Percentiles rank a stretch among this genome's conserved stretches.
Conservation (phyloP, 2,329 filamentous ascomycete genomes). For the Arthroderma uncinatum region DNA sequence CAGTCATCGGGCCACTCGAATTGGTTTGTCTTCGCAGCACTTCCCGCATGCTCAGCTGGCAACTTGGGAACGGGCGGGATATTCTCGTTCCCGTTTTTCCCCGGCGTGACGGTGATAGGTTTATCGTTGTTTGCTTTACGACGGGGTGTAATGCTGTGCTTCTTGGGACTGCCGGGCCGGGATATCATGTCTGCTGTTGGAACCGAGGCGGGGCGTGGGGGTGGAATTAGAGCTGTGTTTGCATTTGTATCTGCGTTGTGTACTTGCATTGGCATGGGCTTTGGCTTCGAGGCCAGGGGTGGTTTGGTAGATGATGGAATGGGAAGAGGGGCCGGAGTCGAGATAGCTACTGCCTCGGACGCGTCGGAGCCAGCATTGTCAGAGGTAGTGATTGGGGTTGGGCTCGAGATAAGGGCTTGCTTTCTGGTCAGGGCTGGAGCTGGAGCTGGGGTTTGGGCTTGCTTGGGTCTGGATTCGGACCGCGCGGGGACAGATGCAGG, state of each 20-base stretch:
- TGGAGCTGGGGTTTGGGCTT: neutral
- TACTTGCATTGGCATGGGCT: neutral
- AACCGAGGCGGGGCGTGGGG: neutral
- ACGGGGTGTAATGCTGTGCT: neutral
- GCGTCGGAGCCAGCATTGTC: neutral
- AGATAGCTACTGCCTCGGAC: neutral
- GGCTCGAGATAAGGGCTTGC: neutral
- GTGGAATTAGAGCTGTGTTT: neutral
- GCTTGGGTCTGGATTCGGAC: neutral
- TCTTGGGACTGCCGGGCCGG: neutral
- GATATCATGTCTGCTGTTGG: neutral
- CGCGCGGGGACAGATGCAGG: neutral
- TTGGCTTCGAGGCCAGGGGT: neutral
- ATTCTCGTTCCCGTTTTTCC: constrained; percentile 21
- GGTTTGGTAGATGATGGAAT: constrained; percentile 1
- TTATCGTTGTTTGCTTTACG: constrained; percentile 6
- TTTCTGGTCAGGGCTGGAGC: neutral
- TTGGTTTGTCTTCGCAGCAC: constrained; percentile 20
- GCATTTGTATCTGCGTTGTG: neutral
- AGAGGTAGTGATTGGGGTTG: neutral
- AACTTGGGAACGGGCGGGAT: constrained; percentile 34
- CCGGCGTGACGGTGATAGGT: constrained; percentile 14
- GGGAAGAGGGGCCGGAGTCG: neutral
- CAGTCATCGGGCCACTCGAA: constrained; percentile 37
- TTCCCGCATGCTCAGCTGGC: constrained; percentile 20